Evolutionary conservation across 2,329 filamentous ascomycete species (phyloP), one percentile per base, ranked within the genome.

Genomic region (Trichoderma afroharzianum): DNA sequence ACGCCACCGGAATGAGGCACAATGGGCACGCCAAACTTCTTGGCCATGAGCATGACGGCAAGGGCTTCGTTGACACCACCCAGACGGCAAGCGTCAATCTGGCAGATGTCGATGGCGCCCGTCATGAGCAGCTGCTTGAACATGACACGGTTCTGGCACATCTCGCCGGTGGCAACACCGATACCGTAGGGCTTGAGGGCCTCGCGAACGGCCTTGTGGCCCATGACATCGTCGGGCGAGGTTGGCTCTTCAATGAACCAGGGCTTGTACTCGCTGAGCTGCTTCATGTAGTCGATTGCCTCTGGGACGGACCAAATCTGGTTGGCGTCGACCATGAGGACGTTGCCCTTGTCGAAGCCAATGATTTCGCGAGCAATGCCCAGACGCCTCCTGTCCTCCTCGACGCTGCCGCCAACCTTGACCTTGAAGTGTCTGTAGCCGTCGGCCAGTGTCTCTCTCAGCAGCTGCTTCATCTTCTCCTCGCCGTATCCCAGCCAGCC

Each of bases 181-280:
- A 97, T 93, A 71, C 88, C 88, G 78, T 90, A 85, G 0, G 92
- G 90, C 76, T 88, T 87, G 12, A 97, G 89, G 4, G 94, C 94
- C 73, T 95, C 91, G 66, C 93, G 90, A 77, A 97, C 90, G 4
- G 93, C 91, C 79, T 92, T 93, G 87, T 97, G 94, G 72, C 94
- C 94, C 70, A 96, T 90, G 72, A 97, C 90, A 80, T 97, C 94
- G 78, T 97, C 94, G 14, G 94, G 94, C 26, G 91, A 93, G 15
- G 94, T 97, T 2, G 94, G 94, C 86, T 97, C 94, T 84, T 97
- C 94, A 79, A 97, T 97, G 84, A 97, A 97, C 92, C 93, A 96
- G 32, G 92, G 92, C 85, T 92, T 92, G 85, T 94, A 97, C 76
- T 94, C 90, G 71, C 88, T 88, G 61, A 97, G 89, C 78, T 93